Evolutionary conservation across 192 early-diverging fungal species (phyloP), one percentile per base, ranked within the genome.

Genomic region (Phlyctochytrium arcticum): DNA sequence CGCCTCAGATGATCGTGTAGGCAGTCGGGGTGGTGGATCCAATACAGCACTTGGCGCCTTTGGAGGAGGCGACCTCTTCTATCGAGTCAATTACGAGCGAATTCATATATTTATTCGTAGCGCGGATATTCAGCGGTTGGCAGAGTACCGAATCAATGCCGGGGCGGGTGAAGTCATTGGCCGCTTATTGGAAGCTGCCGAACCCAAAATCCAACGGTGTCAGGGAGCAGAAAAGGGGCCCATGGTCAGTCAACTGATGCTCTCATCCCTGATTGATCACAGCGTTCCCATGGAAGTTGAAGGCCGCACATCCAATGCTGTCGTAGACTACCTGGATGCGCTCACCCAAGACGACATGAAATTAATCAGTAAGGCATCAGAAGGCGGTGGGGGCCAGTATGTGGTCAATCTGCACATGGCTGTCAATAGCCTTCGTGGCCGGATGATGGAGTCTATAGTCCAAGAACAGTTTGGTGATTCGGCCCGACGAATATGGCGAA

Each of bases 321-420:
- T 79, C 4, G 42, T 19, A n/a, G 74, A 76, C 30, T 80, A 80
- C 50, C 21, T 76, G 17, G 65, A 75, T 15, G 35, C 63, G 27
- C 62, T 80, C 3, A 61, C 74, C 8, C 42, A 68, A 21, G 78
- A 76, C 21, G 55, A 68, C 15, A 62, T 59, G 23, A 36, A 46
- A 12, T 49, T 80, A 54, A 57, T 80, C 34, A 60, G 49, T 15
- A 80, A 74, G 44, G 54, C 50, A 26, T 75, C 74, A 33, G 74
- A 74, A 33, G 59, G 57, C 2, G 75, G 72, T 19, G 74, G 72
- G 15, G 78, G 75, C 12, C 65, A 67, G 32, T 80, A 73, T 50
- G 23, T 62, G 5, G 60, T 66, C 31, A 63, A 53, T 27, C 42
- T 80, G 33, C 24, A 50, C 4, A 21, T n/a, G 19, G 42, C 68